These are phyloP conservation scores for Wakefieldia striispora DNA, from an alignment of 768 basidiomycete genomes.

Conservation along the genomic window DNA sequence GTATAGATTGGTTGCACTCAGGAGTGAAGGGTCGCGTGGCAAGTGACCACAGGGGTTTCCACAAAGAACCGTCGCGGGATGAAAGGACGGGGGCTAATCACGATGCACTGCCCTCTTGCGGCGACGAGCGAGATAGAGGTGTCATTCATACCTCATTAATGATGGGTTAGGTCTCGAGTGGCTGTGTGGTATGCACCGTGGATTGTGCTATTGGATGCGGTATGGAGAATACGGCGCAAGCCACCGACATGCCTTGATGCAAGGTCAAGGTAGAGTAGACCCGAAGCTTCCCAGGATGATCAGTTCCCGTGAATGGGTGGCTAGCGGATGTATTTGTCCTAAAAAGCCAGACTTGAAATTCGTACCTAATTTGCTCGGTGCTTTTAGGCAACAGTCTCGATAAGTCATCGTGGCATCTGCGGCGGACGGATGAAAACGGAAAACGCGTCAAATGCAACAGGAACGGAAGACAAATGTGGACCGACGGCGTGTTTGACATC, in stretches of 20 bases:
- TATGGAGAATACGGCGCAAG: conserved; percentile 6
- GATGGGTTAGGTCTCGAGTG: conserved; percentile 2
- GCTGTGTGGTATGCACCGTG: conserved; percentile 10
- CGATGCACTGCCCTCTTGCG: neutral
- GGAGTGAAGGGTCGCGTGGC: neutral
- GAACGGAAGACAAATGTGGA: neutral
- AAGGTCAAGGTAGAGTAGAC: neutral
- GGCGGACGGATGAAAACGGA: conserved; percentile 15
- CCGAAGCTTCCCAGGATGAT: neutral
- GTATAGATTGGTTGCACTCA: neutral
- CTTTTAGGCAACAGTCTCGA: conserved; percentile 11
- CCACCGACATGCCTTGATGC: neutral
- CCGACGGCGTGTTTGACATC: neutral
- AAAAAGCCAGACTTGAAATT: conserved; percentile 1
- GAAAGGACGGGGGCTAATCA: neutral
- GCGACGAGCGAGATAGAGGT: conserved; percentile 24
- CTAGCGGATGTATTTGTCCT: conserved; percentile 1
- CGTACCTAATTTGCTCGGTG: conserved; percentile 12
- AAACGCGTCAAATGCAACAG: neutral
- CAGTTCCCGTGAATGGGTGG: neutral
- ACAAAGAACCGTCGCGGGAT: conserved; percentile 22
- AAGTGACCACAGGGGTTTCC: neutral
- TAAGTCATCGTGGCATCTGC: conserved; percentile 16
- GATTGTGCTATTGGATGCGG: conserved; percentile 11
- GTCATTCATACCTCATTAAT: conserved; percentile 6